Conservation (phyloP, 495 filamentous ascomycete genomes). For the Aspergillus olivimuriae region DNA sequence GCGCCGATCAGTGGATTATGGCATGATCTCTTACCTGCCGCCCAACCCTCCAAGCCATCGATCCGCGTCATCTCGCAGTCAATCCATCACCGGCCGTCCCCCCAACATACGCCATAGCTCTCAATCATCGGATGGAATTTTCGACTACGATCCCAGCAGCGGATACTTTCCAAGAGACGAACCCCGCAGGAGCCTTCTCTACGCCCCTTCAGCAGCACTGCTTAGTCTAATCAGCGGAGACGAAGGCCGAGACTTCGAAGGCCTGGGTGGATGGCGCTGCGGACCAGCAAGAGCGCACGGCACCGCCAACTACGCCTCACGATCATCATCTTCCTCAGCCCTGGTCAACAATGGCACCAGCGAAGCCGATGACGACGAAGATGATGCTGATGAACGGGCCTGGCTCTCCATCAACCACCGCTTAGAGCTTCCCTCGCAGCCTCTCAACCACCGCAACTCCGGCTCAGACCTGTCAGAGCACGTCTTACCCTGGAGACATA, state of each 20-base stretch:
- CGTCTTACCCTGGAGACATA: constrained; percentile 2
- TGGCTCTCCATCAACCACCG: constrained; percentile 74
- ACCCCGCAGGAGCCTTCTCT: constrained; percentile 12
- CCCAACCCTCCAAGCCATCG: constrained; percentile 9
- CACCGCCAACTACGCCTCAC: constrained; percentile 22
- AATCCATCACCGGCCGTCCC: constrained; percentile 7
- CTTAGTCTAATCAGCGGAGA: constrained; percentile 31
- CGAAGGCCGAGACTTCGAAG: constrained; percentile 69
- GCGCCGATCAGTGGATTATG: constrained; percentile 24
- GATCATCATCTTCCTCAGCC: constrained; percentile 38
- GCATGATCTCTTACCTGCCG: constrained; percentile 7
- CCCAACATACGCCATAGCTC: background rate
- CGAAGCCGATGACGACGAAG: constrained; percentile 15
- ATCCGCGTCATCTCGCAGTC: background rate
- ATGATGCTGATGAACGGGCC: constrained; percentile 49
- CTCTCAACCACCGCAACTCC: constrained; percentile 16
- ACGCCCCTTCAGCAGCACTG: constrained; percentile 13
- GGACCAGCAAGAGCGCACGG: constrained; percentile 14
- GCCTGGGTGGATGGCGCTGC: constrained; percentile 72
- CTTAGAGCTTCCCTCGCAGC: constrained; percentile 55
- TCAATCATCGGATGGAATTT: constrained; percentile 1
- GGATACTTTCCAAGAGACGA: constrained; percentile 1
- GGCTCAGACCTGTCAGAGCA: constrained; percentile 5
- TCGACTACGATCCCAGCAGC: constrained; percentile 9
- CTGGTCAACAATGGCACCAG: constrained; percentile 15